These are phyloP conservation scores for Phaffia tasmanica DNA, from an alignment of 768 basidiomycete genomes.

Conservation along the genomic window DNA sequence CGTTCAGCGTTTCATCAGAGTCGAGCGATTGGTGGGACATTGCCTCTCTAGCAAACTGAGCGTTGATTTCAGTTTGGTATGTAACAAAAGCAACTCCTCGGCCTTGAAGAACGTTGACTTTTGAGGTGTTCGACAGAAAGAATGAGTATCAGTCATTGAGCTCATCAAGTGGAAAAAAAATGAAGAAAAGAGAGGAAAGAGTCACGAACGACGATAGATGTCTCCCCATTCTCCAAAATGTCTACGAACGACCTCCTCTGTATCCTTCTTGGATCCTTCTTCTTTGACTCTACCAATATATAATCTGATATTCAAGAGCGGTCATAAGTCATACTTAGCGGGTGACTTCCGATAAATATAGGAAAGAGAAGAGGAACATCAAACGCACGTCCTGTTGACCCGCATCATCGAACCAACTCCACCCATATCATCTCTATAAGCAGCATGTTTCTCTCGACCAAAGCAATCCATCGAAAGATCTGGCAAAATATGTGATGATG, in stretches of 20 bases:
- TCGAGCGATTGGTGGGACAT: constrained; percentile 98
- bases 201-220: constrained; percentile 67
- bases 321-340: neutral
- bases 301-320: constrained; percentile 36
- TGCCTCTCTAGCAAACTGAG: constrained; percentile 93
- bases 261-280: constrained; percentile 52
- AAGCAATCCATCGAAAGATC: constrained; percentile 96
- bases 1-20: constrained; percentile 93
- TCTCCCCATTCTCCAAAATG: constrained; percentile 96
- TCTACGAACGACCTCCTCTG: constrained; percentile 74
- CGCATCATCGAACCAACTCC: constrained; percentile 94
- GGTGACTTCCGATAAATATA: neutral
- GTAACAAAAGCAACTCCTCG: constrained; percentile 96
- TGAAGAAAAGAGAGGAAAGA: constrained; percentile 28
- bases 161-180: neutral
- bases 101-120: constrained; percentile 82
- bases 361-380: neutral
- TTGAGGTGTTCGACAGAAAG: neutral
- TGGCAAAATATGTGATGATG: constrained; percentile 54
- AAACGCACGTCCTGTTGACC: constrained; percentile 63
- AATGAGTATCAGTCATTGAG: neutral
- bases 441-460: constrained; percentile 88
- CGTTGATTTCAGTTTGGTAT: constrained; percentile 70
- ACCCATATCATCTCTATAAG: constrained; percentile 99
- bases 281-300: constrained; percentile 93